Evolutionary conservation across 805 yeast species (phyloP).

Genomic region (Sugiyamaella marilandica): DNA sequence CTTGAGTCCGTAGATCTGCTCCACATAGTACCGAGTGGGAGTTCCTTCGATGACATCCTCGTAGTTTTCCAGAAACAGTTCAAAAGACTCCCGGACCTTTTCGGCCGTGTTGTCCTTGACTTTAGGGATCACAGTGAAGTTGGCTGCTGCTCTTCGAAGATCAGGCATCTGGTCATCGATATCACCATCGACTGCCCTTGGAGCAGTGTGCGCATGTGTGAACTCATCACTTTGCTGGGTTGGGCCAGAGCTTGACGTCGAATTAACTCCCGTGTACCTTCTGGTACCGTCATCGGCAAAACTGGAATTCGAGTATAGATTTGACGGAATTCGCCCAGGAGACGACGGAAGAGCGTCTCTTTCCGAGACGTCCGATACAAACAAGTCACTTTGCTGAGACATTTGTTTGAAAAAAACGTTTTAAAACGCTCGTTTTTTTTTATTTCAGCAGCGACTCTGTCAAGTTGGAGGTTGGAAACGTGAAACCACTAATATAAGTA

Average conservation of each 20-base stretch:
- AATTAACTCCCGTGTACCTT: not conserved
- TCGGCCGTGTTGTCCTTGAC: conserved; percentile 91
- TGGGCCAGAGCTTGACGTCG: conserved; percentile 7
- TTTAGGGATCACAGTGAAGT: conserved; percentile 59
- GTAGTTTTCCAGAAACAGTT: conserved; percentile 70
- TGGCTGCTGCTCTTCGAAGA: conserved; percentile 7
- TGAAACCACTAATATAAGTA: too few species aligned
- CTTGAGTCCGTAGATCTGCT: conserved; percentile 78
- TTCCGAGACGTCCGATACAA: conserved; percentile 3
- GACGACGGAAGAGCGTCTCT: conserved; percentile 4
- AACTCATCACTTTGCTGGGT: conserved; percentile 10
- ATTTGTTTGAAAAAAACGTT: not conserved
- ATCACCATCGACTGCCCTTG: not conserved
- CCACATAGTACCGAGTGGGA: conserved; percentile 52
- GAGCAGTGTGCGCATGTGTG: not conserved
- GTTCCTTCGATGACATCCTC: conserved; percentile 39
- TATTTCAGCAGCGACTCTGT: too few species aligned
- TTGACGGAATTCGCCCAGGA: not conserved
- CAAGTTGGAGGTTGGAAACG: too few species aligned
- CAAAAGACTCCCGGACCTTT: conserved; percentile 87
- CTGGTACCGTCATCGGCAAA: not conserved
- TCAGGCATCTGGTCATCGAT: conserved; percentile 13
- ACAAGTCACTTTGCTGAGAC: conserved; percentile 3
- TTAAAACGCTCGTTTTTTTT: too few species aligned
- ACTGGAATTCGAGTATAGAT: not conserved